Evolutionary conservation across 2,329 filamentous ascomycete genomes (phyloP).

Genomic region (Cyclaneusma minus): DNA sequence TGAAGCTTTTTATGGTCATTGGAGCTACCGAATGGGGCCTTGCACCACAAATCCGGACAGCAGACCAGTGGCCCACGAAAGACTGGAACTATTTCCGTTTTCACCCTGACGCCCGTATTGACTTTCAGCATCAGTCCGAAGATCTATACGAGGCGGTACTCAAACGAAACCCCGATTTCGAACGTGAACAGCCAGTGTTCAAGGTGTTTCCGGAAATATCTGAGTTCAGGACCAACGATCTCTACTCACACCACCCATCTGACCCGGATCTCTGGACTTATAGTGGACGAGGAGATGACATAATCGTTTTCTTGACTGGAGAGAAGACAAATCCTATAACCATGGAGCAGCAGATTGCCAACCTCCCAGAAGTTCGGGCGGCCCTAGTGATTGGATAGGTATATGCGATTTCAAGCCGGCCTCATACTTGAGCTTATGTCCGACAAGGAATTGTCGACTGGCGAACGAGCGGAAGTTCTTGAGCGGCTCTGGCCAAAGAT

Average conservation of each 20-base stretch:
- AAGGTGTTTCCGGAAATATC: conserved; percentile 20
- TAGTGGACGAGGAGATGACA: conserved; percentile 24
- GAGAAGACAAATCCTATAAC: conserved; percentile 27
- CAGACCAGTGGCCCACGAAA: too few relatives aligned
- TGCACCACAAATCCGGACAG: too few relatives aligned
- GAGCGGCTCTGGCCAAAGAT: conserved; percentile 18
- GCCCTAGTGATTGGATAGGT: conserved; percentile 21
- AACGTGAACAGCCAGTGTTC: conserved; percentile 18
- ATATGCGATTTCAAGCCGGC: conserved; percentile 1
- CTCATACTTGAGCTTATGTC: neutral
- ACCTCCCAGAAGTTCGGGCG: conserved; percentile 18
- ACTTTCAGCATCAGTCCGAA: too few relatives aligned
- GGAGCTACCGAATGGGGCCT: too few relatives aligned
- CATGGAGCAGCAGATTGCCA: conserved; percentile 20
- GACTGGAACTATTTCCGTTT: too few relatives aligned
- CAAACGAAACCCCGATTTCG: conserved; percentile 4
- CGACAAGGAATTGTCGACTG: neutral
- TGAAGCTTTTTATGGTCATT: too few relatives aligned
- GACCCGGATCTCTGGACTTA: conserved; percentile 22
- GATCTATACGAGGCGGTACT: conserved; percentile 16
- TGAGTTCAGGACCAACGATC: conserved; percentile 22
- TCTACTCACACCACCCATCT: conserved; percentile 22
- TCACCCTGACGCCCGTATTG: too few relatives aligned
- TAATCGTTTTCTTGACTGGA: conserved; percentile 26
- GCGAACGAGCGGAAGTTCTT: neutral